Conservation (phyloP, 2,329 filamentous ascomycete genomes). For the Fusarium clavum region DNA sequence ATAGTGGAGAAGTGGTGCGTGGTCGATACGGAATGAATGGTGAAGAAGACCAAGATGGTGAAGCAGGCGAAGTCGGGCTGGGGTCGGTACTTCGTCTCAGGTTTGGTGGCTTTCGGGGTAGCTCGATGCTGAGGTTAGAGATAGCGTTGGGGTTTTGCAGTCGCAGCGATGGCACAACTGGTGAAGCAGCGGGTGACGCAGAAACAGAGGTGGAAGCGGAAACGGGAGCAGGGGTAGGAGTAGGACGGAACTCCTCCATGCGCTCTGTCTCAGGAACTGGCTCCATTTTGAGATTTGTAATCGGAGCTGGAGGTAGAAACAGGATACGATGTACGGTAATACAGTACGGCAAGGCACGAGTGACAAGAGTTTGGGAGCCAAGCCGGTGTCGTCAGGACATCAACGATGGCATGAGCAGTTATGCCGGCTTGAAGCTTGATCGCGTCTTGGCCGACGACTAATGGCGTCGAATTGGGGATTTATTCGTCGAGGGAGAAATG, state of each 20-base stretch:
- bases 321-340: constrained; percentile 21
- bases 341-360: constrained; percentile 27
- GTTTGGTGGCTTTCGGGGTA: constrained; percentile 62
- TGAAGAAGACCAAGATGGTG: constrained; percentile 61
- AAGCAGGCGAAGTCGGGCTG: constrained; percentile 62
- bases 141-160: constrained; percentile 56
- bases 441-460: constrained; percentile 19
- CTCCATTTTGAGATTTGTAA: constrained; percentile 63
- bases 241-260: constrained; percentile 73
- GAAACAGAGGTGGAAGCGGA: constrained; percentile 57
- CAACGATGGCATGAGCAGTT: constrained; percentile 45
- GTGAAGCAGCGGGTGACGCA: constrained; percentile 50
- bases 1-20: constrained; percentile 71
- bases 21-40: constrained; percentile 67
- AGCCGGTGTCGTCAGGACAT: constrained; percentile 40
- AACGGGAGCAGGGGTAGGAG: constrained; percentile 65
- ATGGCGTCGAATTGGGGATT: constrained; percentile 14
- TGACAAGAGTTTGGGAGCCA: constrained; percentile 36
- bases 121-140: constrained; percentile 57
- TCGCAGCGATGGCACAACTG: constrained; percentile 66
- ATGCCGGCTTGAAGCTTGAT: constrained; percentile 37
- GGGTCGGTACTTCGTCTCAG: constrained; percentile 71
- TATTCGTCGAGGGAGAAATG: constrained; percentile 23
- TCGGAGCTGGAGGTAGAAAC: constrained; percentile 26
- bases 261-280: constrained; percentile 75